Base-by-base conservation (phyloP, 2,329 filamentous ascomycete genomes). In the Penicillium expansum region DNA sequence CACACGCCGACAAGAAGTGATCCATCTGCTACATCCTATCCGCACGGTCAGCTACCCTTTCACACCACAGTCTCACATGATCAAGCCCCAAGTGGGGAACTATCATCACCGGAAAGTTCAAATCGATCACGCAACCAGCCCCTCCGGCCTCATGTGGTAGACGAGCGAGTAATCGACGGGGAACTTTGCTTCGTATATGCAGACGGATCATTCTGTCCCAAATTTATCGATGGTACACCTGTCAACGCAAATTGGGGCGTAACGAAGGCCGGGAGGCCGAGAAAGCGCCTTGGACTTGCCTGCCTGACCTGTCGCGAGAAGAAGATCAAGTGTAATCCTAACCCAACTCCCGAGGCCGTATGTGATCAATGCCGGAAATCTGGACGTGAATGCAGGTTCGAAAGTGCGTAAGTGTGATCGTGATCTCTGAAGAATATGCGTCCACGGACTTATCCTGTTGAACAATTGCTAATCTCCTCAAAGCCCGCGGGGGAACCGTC, bases 241-340 rank as follows among this genome's bases (percentile, higher is more conserved):
- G 91, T 96, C 50, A 96, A 96, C 71, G 90, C 92, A 1, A 90
- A 91, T 64, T 96, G 92, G 92, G 92, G 92, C 16, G 86, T 96
- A 10, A 96, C 92, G 35, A 96, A 96, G 76, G 92, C 92, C 2
- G 92, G 92, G 14, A 96, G 96, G 77, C 92, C 92, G 47, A 85
- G 92, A 64, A 97, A 97, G 77, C 83, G 92, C 55, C 81, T 96
- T 55, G 92, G 92, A 24, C 92, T 96, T 71, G 91, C 91, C n/a
- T 97, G 92, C 70, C 82, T 96, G 57, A 94, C 91, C 13, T 97
- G 92, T 72, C 85, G 92, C 49, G 92, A 96, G 77, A 97, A 96
- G 85, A 97, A 96, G 81, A 96, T 97, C 77, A 96, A 96, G 74
- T 97, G 92, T 69, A 91, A 96, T 63, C 92, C 92, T 1, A 91